Percentiles rank a stretch among this genome's conserved stretches.
Conservation (phyloP, 2,329 filamentous ascomycete genomes). For the Talaromyces sp. region DNA sequence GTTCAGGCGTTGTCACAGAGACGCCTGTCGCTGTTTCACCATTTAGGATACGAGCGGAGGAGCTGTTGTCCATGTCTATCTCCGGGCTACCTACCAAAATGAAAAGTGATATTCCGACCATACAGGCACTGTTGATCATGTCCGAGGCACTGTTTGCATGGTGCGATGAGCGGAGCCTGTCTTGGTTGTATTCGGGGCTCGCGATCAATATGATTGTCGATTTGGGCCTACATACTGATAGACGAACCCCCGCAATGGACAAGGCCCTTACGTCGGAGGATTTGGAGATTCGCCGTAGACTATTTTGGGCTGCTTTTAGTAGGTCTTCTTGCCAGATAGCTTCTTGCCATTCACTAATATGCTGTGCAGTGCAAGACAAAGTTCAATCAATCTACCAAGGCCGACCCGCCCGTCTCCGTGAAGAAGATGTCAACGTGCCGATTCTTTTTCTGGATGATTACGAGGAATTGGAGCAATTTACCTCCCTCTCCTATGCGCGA, state of each 20-base stretch:
- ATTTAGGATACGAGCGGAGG: slow-evolving; percentile 8
- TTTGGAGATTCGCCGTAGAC: slow-evolving; percentile 13
- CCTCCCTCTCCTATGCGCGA: not conserved
- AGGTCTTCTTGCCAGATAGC: not conserved
- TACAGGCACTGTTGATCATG: slow-evolving; percentile 17
- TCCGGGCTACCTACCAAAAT: not conserved
- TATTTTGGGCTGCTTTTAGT: slow-evolving; percentile 17
- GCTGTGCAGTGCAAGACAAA: slow-evolving; percentile 10
- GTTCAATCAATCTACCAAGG: slow-evolving; percentile 15
- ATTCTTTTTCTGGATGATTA: slow-evolving; percentile 16
- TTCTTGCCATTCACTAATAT: not conserved
- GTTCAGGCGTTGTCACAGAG: not conserved
- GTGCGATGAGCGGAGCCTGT: slow-evolving; percentile 17
- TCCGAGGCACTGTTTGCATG: slow-evolving; percentile 15
- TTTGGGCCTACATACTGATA: slow-evolving; percentile 12
- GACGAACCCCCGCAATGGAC: not conserved
- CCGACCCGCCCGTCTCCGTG: slow-evolving; percentile 11
- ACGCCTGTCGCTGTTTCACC: slow-evolving; percentile 7
- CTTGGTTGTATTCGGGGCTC: slow-evolving; percentile 16
- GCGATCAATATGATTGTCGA: slow-evolving; percentile 17
- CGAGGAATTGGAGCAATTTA: slow-evolving; percentile 17
- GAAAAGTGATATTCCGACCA: slow-evolving; percentile 16
- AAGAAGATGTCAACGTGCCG: slow-evolving; percentile 6
- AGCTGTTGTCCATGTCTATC: not conserved
- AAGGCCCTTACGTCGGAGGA: slow-evolving; percentile 4